Evolutionary conservation across 2,329 filamentous ascomycete species (phyloP), one percentile per base, ranked within the genome.

Genomic region (Fusarium sp.): DNA sequence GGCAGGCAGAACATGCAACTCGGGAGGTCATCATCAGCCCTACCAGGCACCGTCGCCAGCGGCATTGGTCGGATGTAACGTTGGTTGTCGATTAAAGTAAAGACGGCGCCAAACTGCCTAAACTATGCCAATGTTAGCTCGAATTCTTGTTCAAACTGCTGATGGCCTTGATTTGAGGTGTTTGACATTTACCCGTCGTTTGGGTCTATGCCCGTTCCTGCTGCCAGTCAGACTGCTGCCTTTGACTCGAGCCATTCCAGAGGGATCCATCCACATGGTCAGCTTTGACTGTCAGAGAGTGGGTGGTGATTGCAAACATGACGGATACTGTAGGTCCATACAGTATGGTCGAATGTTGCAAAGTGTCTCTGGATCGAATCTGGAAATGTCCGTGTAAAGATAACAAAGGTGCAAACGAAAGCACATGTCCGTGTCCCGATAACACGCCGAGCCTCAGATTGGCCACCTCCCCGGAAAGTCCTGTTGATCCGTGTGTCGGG

Each of bases 11-110:
- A 20, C 7, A n/a, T 13, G 40, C 56, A 40, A 54, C 52, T 62
- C 18, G 50, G 50, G 18, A n/a, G 57, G 25, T 33, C 35, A 31
- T 31, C 18, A n/a, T 66, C 71, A 74, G 68, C 71, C 71, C 52
- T 74, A 64, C 22, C 68, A 69, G 52, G 61, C 33, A 69, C 65
- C 22, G 5, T 16, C 27, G 18, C 29, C 27, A 54, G 47, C 27
- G 29, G 33, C 18, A 36, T 52, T 47, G 27, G 38, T 45, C 58
- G 33, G 14, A 59, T 62, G 20, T 7, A 33, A 69, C 25, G 33
- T n/a, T 36, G 60, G 42, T 45, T 47, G 9, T 27, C 22, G 47
- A 45, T 45, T 45, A 20, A 31, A 29, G 29, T 60, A 60, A 27
- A 35, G 20, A 27, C 42, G 47, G 36, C 52, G 36, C 52, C 29